These are phyloP conservation scores for Erigeron canadensis DNA, from an alignment of 129 eudicot genomes.

Conservation along the genomic window DNA sequence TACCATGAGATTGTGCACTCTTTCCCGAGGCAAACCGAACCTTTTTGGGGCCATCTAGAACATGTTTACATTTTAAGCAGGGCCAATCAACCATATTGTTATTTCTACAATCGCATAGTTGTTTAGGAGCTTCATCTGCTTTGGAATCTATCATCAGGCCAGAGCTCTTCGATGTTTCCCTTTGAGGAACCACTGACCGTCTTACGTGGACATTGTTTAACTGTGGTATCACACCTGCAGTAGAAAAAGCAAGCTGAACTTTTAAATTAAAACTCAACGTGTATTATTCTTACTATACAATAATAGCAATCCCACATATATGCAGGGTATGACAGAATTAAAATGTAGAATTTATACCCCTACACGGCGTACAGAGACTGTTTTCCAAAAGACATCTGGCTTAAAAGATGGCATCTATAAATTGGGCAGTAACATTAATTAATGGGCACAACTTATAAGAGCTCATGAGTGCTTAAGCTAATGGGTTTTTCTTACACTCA, in stretches of 20 bases:
- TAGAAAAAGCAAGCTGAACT: conserved; percentile 2
- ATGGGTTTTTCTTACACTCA: too few species aligned
- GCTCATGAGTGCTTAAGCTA: too few species aligned
- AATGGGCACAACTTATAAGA: too few species aligned
- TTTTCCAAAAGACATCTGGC: too few species aligned
- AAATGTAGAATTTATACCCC: too few species aligned
- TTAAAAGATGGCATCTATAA: too few species aligned
- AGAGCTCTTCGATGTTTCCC: conserved; percentile 42
- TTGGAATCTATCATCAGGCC: conserved; percentile 28
- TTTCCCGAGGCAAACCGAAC: conserved; percentile 63
- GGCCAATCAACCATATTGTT: conserved; percentile 37
- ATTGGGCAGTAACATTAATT: too few species aligned
- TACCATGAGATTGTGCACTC: conserved; percentile 56
- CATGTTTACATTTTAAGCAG: conserved; percentile 35
- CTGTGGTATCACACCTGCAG: conserved; percentile 62
- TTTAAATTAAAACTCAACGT: conserved; percentile 12
- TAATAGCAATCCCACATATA: background rate
- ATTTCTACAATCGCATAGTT: conserved; percentile 31
- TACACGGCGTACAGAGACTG: too few species aligned
- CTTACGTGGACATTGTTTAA: conserved; percentile 55
- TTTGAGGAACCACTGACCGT: conserved; percentile 55
- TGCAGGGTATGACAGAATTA: too few species aligned
- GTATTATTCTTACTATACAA: background rate
- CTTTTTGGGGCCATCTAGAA: conserved; percentile 64
- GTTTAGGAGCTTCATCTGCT: conserved; percentile 28